Evolutionary conservation across 257 asterid species (phyloP).

Genomic region (Nicotiana undulata): DNA sequence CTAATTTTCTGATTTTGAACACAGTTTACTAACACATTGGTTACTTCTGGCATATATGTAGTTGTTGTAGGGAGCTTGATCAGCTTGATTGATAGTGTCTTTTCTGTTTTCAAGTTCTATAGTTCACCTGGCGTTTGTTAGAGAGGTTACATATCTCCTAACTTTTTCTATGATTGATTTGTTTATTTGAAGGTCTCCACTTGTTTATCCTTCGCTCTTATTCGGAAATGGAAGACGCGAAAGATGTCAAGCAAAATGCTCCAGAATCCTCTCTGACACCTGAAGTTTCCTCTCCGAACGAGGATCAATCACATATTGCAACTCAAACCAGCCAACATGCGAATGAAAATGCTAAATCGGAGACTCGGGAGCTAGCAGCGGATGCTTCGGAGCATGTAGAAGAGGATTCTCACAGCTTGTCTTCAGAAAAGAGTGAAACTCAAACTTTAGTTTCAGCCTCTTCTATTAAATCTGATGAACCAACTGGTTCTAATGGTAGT

Average conservation of each 20-base stretch:
- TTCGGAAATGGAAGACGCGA: slow-evolving; percentile 53
- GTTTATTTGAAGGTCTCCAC: background rate
- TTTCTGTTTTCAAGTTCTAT: background rate
- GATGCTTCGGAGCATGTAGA: slow-evolving; percentile 15
- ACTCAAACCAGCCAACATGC: slow-evolving; percentile 14
- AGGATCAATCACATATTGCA: slow-evolving; percentile 29
- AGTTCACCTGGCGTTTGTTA: background rate
- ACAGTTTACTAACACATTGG: background rate
- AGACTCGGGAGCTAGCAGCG: background rate
- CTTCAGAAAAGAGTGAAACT: background rate
- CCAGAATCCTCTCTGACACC: slow-evolving; percentile 36
- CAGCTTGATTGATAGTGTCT: background rate
- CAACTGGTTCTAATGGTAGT: background rate
- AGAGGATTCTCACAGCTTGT: background rate
- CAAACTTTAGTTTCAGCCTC: background rate
- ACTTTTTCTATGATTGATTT: background rate
- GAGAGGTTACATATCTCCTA: background rate
- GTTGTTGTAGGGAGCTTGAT: background rate
- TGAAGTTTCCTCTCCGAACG: slow-evolving; percentile 20
- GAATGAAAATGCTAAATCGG: slow-evolving; percentile 18
- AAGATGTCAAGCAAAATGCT: slow-evolving; percentile 21
- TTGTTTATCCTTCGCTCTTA: slow-evolving; percentile 8
- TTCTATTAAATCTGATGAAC: background rate
- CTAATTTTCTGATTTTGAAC: too few relatives aligned
- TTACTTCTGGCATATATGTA: background rate